phyloP scores from a whole-genome alignment of 768 basidiomycete genomes.

The Leccinellum albellum region DNA sequence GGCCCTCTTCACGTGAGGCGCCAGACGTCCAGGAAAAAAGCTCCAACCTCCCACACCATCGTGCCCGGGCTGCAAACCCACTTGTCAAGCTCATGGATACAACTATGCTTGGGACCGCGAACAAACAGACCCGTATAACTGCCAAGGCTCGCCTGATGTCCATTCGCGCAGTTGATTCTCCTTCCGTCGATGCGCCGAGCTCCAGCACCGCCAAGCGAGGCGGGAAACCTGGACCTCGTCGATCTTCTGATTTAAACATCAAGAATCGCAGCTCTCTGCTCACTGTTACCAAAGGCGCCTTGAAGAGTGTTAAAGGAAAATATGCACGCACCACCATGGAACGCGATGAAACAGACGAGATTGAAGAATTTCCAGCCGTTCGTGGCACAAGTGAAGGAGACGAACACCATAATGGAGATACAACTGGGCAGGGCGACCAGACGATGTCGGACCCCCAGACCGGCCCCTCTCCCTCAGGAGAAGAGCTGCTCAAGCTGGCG shows the following conservation, averaged over 20 bases:
- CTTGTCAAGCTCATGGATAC: slow-evolving; percentile 49
- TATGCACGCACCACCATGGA: slow-evolving; percentile 22
- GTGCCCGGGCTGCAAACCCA: slow-evolving; percentile 48
- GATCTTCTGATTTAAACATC: slow-evolving; percentile 40
- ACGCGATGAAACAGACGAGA: slow-evolving; percentile 19
- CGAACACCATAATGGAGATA: slow-evolving; percentile 16
- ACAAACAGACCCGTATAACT: slow-evolving; percentile 40
- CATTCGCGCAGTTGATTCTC: slow-evolving; percentile 4
- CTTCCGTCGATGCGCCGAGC: slow-evolving; percentile 11
- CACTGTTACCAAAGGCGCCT: slow-evolving; percentile 47
- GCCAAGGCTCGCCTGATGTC: slow-evolving; percentile 47
- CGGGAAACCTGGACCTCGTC: slow-evolving; percentile 47
- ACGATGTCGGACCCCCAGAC: background rate
- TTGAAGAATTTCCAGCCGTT: slow-evolving; percentile 9
- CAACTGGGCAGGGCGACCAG: slow-evolving; percentile 7
- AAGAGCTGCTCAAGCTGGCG: slow-evolving; percentile 49
- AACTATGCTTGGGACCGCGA: slow-evolving; percentile 20
- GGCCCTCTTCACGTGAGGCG: slow-evolving; percentile 1
- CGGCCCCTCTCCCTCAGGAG: slow-evolving; percentile 32
- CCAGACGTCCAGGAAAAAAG: slow-evolving; percentile 5
- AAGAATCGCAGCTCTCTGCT: slow-evolving; percentile 51
- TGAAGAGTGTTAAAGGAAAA: slow-evolving; percentile 50
- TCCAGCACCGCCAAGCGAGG: slow-evolving; percentile 9
- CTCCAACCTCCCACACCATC: slow-evolving; percentile 35
- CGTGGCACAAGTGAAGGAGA: slow-evolving; percentile 2